Evolutionary conservation across 768 basidiomycete genomes (phyloP).

Genomic region (Botryobasidium botryosum): DNA sequence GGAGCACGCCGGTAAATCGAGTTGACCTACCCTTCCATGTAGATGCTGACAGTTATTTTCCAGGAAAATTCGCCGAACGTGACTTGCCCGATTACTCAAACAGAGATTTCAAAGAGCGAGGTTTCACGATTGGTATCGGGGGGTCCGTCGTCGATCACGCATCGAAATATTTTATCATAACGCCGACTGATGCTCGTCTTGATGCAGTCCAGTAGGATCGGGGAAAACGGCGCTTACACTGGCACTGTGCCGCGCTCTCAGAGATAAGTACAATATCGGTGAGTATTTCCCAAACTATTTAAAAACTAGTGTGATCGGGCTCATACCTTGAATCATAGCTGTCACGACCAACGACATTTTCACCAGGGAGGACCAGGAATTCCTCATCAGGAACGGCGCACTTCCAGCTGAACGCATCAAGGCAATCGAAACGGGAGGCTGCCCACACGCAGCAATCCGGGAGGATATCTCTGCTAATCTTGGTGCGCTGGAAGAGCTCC

Average conservation of each 20-base stretch:
- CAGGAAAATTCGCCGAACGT: slow-evolving; percentile 83
- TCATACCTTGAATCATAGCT: slow-evolving; percentile 29
- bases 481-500: slow-evolving; percentile 86
- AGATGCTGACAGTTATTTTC: background rate
- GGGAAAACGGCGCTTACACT: slow-evolving; percentile 93
- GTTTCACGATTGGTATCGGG: slow-evolving; percentile 95
- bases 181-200: background rate
- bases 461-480: slow-evolving; percentile 97
- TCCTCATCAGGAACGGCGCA: slow-evolving; percentile 83
- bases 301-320: background rate
- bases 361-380: slow-evolving; percentile 94
- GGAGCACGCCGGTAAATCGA: slow-evolving; percentile 58
- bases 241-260: slow-evolving; percentile 66
- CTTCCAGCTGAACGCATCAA: slow-evolving; percentile 72
- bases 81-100: slow-evolving; percentile 77
- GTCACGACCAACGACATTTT: slow-evolving; percentile 99
- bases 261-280: slow-evolving; percentile 87
- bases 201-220: slow-evolving; percentile 77
- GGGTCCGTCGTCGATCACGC: slow-evolving; percentile 38
- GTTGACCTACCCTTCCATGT: background rate
- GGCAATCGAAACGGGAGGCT: slow-evolving; percentile 96
- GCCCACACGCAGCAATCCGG: slow-evolving; percentile 94
- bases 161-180: too few species aligned
- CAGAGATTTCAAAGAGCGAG: slow-evolving; percentile 80
- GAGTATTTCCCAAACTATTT: slow-evolving; percentile 14